Percentiles rank a stretch among this genome's conserved stretches.
Conservation (phyloP, 805 yeast species). For the Saturnispora mendoncae region DNA sequence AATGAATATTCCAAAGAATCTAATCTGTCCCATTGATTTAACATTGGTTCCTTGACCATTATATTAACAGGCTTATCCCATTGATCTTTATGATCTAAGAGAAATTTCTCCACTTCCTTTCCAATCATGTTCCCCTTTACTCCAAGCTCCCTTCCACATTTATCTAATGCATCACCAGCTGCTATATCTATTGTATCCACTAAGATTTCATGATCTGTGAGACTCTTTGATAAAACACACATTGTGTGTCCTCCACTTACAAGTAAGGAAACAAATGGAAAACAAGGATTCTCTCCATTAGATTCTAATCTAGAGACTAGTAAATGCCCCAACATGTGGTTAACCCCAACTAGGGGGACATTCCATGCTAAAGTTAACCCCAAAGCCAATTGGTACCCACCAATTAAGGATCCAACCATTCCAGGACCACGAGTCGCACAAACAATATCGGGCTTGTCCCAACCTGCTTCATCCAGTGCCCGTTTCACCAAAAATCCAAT, state of each 20-base stretch:
- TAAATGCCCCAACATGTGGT: slow-evolving; percentile 93
- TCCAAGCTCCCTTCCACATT: slow-evolving; percentile 83
- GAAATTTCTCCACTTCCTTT: slow-evolving; percentile 60
- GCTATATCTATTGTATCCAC: slow-evolving; percentile 81
- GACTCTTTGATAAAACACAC: slow-evolving; percentile 57
- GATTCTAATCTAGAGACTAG: slow-evolving; percentile 49
- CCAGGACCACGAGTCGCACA: slow-evolving; percentile 97
- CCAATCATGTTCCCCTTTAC: slow-evolving; percentile 79
- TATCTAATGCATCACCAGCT: slow-evolving; percentile 87
- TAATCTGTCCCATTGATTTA: slow-evolving; percentile 38
- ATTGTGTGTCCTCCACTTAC: slow-evolving; percentile 95
- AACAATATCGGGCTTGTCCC: slow-evolving; percentile 54
- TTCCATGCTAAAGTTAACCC: slow-evolving; percentile 76
- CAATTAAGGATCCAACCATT: slow-evolving; percentile 79
- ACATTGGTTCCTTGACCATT: slow-evolving; percentile 41
- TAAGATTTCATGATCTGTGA: slow-evolving; percentile 61
- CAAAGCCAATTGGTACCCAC: slow-evolving; percentile 76
- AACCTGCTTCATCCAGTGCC: slow-evolving; percentile 32
- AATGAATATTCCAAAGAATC: slow-evolving; percentile 56
- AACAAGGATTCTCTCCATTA: slow-evolving; percentile 38
- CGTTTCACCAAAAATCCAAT: slow-evolving; percentile 44
- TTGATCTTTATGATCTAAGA: slow-evolving; percentile 28
- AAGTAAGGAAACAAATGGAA: slow-evolving; percentile 67
- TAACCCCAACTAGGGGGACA: slow-evolving; percentile 78
- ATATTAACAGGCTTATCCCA: slow-evolving; percentile 25